phyloP scores from a whole-genome alignment of 768 basidiomycete species.

The Kondoa malvinella region DNA sequence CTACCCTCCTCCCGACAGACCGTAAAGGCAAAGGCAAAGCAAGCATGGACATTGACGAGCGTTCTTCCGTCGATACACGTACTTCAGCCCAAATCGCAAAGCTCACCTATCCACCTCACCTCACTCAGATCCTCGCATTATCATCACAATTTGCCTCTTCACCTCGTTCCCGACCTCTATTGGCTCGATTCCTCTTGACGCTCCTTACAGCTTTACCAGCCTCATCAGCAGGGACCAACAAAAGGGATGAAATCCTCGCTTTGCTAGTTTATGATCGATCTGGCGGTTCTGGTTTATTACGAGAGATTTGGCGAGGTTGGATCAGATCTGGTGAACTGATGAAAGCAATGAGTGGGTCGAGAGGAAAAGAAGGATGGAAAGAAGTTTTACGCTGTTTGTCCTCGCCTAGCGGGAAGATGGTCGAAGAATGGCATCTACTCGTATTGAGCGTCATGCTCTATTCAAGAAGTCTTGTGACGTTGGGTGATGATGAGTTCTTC shows the following conservation, averaged over 20 bases:
- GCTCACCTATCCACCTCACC: conserved; percentile 12
- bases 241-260: conserved; percentile 13
- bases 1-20: not conserved
- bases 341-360: conserved; percentile 35
- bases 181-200: conserved; percentile 11
- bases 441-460: conserved; percentile 68
- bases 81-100: conserved; percentile 5
- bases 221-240: not conserved
- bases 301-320: conserved; percentile 53
- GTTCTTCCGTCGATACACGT: not conserved
- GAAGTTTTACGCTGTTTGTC: conserved; percentile 7
- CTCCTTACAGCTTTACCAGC: conserved; percentile 10
- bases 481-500: conserved; percentile 97
- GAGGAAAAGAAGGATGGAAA: conserved; percentile 6
- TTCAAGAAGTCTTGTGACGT: conserved; percentile 63
- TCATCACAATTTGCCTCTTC: conserved; percentile 13
- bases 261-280: conserved; percentile 12
- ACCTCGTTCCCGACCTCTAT: conserved; percentile 6
- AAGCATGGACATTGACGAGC: conserved; percentile 13
- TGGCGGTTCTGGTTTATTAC: conserved; percentile 46
- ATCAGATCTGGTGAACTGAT: conserved; percentile 50
- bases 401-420: conserved; percentile 36
- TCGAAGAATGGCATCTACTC: conserved; percentile 47
- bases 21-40: conserved; percentile 12
- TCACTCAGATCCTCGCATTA: conserved; percentile 1